These are phyloP conservation scores for Clonostachys byssicola DNA, from an alignment of 2,329 filamentous ascomycete species.

Conservation along the genomic window DNA sequence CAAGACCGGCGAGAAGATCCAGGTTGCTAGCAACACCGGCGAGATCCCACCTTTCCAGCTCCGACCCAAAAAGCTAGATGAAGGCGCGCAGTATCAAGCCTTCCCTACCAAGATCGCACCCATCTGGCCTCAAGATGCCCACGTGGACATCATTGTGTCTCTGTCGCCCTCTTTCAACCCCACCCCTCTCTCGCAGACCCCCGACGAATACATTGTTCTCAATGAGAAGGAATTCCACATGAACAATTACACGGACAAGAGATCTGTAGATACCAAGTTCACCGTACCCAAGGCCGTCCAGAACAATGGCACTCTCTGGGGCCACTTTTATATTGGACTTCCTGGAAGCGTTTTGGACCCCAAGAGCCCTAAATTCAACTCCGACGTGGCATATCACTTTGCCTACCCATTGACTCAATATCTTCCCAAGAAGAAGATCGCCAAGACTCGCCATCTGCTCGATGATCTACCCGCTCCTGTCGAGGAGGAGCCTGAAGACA, in stretches of 20 bases:
- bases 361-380: slow-evolving; percentile 65
- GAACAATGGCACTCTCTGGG: slow-evolving; percentile 90
- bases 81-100: slow-evolving; percentile 58
- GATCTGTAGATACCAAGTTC: slow-evolving; percentile 74
- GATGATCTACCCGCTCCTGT: slow-evolving; percentile 34
- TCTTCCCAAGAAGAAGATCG: slow-evolving; percentile 82
- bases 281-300: slow-evolving; percentile 75
- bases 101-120: slow-evolving; percentile 73
- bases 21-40: slow-evolving; percentile 47
- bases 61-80: slow-evolving; percentile 56
- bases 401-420: slow-evolving; percentile 83
- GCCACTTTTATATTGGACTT: slow-evolving; percentile 86
- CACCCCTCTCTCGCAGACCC: slow-evolving; percentile 60
- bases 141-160: slow-evolving; percentile 80
- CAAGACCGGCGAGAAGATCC: slow-evolving; percentile 42
- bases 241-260: slow-evolving; percentile 74
- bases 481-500: slow-evolving; percentile 42
- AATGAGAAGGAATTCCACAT: slow-evolving; percentile 77
- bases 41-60: slow-evolving; percentile 61
- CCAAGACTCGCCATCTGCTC: slow-evolving; percentile 86
- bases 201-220: slow-evolving; percentile 67
- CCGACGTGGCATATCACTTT: slow-evolving; percentile 76
- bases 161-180: slow-evolving; percentile 72
- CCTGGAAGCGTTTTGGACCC: slow-evolving; percentile 76
- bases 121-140: slow-evolving; percentile 79